Percentiles rank a stretch among this genome's conserved stretches.
Evolutionary conservation across 2,329 filamentous ascomycete species (phyloP).

Genomic region (Ascochyta lentis): DNA sequence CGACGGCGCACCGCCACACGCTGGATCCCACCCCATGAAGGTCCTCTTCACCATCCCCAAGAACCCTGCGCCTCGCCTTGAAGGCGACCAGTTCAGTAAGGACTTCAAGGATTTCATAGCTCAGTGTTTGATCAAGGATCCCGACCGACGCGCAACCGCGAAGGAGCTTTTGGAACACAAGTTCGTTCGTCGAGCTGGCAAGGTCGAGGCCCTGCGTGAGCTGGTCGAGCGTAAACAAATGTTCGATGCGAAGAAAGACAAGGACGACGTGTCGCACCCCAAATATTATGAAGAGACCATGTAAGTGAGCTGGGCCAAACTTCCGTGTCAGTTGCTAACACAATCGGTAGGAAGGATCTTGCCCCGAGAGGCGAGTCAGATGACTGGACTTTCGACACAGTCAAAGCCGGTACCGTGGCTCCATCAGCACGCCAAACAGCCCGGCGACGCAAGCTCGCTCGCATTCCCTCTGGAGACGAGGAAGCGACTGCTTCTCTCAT

Average conservation of each 20-base stretch:
- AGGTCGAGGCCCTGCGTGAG: slow-evolving; percentile 86
- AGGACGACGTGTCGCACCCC: slow-evolving; percentile 62
- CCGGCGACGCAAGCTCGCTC: slow-evolving; percentile 56
- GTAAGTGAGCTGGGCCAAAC: slow-evolving; percentile 47
- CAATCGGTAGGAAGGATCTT: slow-evolving; percentile 10
- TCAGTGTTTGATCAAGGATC: slow-evolving; percentile 90
- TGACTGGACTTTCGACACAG: slow-evolving; percentile 95
- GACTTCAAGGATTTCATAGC: slow-evolving; percentile 95
- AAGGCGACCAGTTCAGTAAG: slow-evolving; percentile 79
- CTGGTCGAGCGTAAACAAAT: slow-evolving; percentile 82
- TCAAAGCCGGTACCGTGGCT: slow-evolving; percentile 72
- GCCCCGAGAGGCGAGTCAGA: slow-evolving; percentile 62
- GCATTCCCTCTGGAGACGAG: slow-evolving; percentile 51
- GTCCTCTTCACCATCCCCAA: slow-evolving; percentile 96
- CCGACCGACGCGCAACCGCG: slow-evolving; percentile 81
- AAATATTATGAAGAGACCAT: slow-evolving; percentile 95
- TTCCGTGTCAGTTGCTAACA: slow-evolving; percentile 17
- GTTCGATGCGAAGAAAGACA: slow-evolving; percentile 76
- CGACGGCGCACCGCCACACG: slow-evolving; percentile 89
- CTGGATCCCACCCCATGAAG: slow-evolving; percentile 98
- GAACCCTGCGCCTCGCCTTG: slow-evolving; percentile 80
- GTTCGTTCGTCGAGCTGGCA: slow-evolving; percentile 87
- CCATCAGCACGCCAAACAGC: slow-evolving; percentile 55
- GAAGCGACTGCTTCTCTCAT: slow-evolving; percentile 45
- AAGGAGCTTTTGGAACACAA: slow-evolving; percentile 87